phyloP scores from a whole-genome alignment of 2,329 filamentous ascomycete genomes.

The Herpotrichia juniperi region DNA sequence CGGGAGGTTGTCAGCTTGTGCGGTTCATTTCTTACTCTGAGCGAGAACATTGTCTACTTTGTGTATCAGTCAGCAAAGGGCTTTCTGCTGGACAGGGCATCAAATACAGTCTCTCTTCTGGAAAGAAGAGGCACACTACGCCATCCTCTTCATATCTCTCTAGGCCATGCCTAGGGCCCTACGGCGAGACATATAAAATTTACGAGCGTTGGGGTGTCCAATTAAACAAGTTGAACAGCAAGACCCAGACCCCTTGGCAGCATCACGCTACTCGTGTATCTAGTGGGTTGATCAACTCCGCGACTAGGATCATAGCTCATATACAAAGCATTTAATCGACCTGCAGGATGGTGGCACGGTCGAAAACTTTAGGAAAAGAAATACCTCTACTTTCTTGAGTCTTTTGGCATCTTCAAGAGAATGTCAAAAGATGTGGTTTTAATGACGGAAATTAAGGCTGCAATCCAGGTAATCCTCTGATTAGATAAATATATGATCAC shows the following conservation, averaged over 20 bases:
- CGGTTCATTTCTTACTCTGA: background rate
- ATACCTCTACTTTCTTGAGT: slow-evolving; percentile 6
- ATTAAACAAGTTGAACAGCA: slow-evolving; percentile 22
- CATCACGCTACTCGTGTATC: slow-evolving; percentile 30
- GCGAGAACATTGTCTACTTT: slow-evolving; percentile 15
- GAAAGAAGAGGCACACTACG: slow-evolving; percentile 22
- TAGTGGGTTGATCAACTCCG: slow-evolving; percentile 42
- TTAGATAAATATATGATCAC: too few species aligned
- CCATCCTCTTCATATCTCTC: slow-evolving; percentile 33
- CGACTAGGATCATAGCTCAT: slow-evolving; percentile 5
- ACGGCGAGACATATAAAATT: slow-evolving; percentile 27
- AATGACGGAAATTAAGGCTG: slow-evolving; percentile 9
- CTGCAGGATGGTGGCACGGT: slow-evolving; percentile 12
- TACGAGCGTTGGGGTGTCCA: slow-evolving; percentile 18
- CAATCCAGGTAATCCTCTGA: slow-evolving; percentile 13
- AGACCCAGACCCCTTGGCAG: slow-evolving; percentile 28
- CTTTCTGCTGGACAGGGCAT: slow-evolving; percentile 33
- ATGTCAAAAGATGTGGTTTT: slow-evolving; percentile 11
- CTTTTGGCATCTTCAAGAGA: slow-evolving; percentile 4
- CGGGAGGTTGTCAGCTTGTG: background rate
- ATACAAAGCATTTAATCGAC: background rate
- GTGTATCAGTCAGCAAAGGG: slow-evolving; percentile 54
- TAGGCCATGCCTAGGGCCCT: slow-evolving; percentile 20
- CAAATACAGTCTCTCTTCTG: slow-evolving; percentile 29
- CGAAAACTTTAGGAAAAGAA: slow-evolving; percentile 9